Evolutionary conservation across 2,329 filamentous ascomycete species (phyloP).

Genomic region (Microdochium paspali): DNA sequence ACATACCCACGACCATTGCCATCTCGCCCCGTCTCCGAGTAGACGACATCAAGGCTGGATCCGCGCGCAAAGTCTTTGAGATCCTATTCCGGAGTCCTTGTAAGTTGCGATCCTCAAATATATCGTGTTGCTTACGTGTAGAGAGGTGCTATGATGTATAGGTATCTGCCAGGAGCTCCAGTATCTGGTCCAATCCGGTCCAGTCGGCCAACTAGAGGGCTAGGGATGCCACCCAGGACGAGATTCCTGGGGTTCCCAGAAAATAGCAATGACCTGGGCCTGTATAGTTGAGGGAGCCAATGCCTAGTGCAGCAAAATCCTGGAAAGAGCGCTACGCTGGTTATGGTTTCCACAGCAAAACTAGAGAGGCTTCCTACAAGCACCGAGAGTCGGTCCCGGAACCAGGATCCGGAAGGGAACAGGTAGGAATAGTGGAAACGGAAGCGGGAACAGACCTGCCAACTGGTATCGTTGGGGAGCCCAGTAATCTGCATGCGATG

Average conservation of each 20-base stretch:
- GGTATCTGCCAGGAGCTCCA: background rate
- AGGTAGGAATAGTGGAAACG: slow-evolving; percentile 44
- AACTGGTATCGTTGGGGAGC: slow-evolving; percentile 96
- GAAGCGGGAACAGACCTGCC: slow-evolving; percentile 88
- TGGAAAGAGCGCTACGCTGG: background rate
- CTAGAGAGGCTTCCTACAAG: background rate
- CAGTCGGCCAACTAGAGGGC: background rate
- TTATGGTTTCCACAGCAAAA: background rate
- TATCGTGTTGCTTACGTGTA: slow-evolving; percentile 19
- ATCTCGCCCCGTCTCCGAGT: slow-evolving; percentile 90
- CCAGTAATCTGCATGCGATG: slow-evolving; percentile 97
- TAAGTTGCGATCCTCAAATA: slow-evolving; percentile 64
- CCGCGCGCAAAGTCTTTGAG: slow-evolving; percentile 98
- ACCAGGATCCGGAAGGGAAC: no score
- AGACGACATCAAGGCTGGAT: slow-evolving; percentile 94
- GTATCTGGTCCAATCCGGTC: background rate
- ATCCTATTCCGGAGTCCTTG: slow-evolving; percentile 79
- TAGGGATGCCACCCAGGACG: background rate
- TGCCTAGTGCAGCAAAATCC: background rate
- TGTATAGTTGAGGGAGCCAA: background rate
- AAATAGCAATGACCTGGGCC: background rate
- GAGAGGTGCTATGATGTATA: slow-evolving; percentile 14
- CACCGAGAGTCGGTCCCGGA: no score
- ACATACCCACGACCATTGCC: slow-evolving; percentile 85
- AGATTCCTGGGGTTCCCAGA: background rate